These are phyloP conservation scores for Nannizziopsis arthrosporioides DNA, from an alignment of 2,329 filamentous ascomycete genomes.

Conservation along the genomic window DNA sequence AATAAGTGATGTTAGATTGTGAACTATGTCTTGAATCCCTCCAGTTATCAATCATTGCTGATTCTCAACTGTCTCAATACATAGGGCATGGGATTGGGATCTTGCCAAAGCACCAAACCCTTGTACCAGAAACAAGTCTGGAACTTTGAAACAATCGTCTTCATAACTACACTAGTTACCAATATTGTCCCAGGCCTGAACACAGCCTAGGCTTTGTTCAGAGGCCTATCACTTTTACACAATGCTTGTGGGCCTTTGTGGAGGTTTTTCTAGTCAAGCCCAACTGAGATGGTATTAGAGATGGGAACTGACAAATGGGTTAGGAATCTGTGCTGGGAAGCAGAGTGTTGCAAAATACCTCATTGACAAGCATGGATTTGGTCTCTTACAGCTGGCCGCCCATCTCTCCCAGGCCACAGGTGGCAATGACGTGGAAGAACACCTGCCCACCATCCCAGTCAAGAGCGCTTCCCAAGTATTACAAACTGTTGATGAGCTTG, in stretches of 20 bases:
- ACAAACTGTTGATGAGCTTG: constrained; percentile 51
- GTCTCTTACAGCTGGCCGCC: constrained; percentile 50
- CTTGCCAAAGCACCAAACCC: too few species aligned
- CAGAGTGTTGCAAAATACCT: constrained; percentile 80
- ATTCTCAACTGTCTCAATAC: too few species aligned
- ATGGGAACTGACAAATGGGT: constrained; percentile 1
- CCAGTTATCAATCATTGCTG: too few species aligned
- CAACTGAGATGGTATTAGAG: neutral
- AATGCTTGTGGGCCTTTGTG: constrained; percentile 45
- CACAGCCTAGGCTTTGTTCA: too few species aligned
- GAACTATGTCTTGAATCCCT: too few species aligned
- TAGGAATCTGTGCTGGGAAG: constrained; percentile 89
- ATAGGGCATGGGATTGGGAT: too few species aligned
- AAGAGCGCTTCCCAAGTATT: constrained; percentile 37
- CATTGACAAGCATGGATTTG: constrained; percentile 71
- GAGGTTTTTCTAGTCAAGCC: constrained; percentile 28
- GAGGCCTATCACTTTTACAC: neutral
- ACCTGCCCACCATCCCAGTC: constrained; percentile 4
- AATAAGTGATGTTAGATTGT: too few species aligned
- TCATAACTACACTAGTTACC: too few species aligned
- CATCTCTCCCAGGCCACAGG: neutral
- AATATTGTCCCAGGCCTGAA: too few species aligned
- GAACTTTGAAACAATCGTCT: too few species aligned
- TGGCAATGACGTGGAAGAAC: constrained; percentile 5
- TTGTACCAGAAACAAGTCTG: too few species aligned